These are phyloP conservation scores for Hirsutella rhossiliensis DNA, from an alignment of 2,329 filamentous ascomycete genomes.

Conservation along the genomic window DNA sequence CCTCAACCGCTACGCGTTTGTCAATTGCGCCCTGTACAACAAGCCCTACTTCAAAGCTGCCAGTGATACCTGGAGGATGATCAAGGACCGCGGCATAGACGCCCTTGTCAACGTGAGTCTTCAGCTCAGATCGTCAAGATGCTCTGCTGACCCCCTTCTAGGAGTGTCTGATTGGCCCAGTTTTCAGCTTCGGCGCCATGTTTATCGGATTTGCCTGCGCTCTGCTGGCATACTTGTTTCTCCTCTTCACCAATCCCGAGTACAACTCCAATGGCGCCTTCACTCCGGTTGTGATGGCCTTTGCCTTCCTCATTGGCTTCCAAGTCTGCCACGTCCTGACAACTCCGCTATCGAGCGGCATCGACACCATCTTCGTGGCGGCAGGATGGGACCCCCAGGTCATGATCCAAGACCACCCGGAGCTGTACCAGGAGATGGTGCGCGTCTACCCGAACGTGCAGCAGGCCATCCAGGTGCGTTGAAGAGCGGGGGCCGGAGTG, in stretches of 20 bases:
- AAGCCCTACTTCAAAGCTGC: conserved; percentile 78
- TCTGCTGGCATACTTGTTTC: conserved; percentile 75
- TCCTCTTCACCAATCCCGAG: conserved; percentile 65
- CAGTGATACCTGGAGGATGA: conserved; percentile 84
- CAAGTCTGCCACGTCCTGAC: conserved; percentile 87
- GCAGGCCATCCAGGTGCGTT: conserved; percentile 46
- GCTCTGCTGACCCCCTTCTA: conserved; percentile 3
- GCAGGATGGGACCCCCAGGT: conserved; percentile 58
- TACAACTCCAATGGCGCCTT: conserved; percentile 61
- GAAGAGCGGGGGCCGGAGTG: neutral
- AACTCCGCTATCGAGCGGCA: conserved; percentile 75
- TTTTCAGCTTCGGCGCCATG: conserved; percentile 63
- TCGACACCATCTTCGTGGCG: conserved; percentile 86
- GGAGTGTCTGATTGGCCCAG: conserved; percentile 69
- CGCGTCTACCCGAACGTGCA: conserved; percentile 75
- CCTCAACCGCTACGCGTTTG: conserved; percentile 86
- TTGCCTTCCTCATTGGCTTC: conserved; percentile 78
- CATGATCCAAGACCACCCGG: conserved; percentile 67
- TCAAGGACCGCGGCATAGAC: conserved; percentile 84
- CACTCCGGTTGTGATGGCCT: conserved; percentile 70
- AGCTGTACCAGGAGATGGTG: conserved; percentile 70
- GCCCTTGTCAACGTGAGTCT: conserved; percentile 59
- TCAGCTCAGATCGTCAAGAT: neutral
- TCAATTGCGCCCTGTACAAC: conserved; percentile 85
- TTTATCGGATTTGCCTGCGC: conserved; percentile 78